phyloP scores from a whole-genome alignment of 306 rosid genomes.

The Quercus ilex region DNA sequence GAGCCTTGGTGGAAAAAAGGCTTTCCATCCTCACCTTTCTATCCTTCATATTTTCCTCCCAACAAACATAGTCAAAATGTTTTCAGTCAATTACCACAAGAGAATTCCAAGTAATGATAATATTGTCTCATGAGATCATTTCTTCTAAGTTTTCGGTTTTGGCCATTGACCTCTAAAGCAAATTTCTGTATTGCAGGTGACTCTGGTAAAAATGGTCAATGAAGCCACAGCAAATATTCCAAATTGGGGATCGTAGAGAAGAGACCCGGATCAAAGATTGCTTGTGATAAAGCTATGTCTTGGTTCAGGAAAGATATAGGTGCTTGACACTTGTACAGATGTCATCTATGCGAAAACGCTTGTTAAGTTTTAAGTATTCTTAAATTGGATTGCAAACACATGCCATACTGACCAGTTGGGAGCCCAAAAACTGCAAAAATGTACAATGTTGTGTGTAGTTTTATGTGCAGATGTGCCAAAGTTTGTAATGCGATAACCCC shows the following conservation, averaged over 20 bases:
- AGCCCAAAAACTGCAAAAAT: not conserved
- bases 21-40: no score
- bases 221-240: constrained; percentile 86
- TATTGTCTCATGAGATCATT: not conserved
- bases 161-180: not conserved
- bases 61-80: not conserved
- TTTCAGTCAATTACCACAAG: not conserved
- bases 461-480: not conserved
- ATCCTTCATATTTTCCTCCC: no score
- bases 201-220: constrained; percentile 86
- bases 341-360: not conserved
- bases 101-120: not conserved
- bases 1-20: no score
- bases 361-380: not conserved
- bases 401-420: not conserved
- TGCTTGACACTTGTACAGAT: not conserved
- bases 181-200: constrained; percentile 54
- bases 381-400: not conserved
- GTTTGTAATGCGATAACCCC: not conserved
- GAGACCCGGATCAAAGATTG: not conserved
- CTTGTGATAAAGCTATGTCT: not conserved
- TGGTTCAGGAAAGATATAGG: not conserved
- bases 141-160: not conserved
- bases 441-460: not conserved
- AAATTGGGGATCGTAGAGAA: constrained; percentile 60